These are phyloP conservation scores for Magnaporthiopsis poae DNA, from an alignment of 2,329 filamentous ascomycete genomes.

Conservation along the genomic window DNA sequence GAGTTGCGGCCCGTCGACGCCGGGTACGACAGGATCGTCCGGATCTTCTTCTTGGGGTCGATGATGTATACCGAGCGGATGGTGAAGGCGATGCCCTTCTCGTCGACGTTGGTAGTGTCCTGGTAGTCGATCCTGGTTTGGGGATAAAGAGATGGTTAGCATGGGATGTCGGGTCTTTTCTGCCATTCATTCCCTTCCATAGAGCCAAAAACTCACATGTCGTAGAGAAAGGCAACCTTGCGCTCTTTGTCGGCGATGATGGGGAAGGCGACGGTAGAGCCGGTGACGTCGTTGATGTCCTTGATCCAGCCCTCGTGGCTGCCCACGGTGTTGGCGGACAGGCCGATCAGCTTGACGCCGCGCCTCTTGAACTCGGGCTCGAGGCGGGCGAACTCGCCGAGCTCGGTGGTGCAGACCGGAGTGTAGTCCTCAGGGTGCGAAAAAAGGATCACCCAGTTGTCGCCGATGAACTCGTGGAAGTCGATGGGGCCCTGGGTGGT, in stretches of 20 bases:
- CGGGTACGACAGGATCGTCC: slow-evolving; percentile 84
- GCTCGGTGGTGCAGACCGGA: slow-evolving; percentile 86
- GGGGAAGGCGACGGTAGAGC: slow-evolving; percentile 61
- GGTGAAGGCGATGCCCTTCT: slow-evolving; percentile 79
- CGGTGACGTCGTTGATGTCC: slow-evolving; percentile 73
- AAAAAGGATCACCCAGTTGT: slow-evolving; percentile 75
- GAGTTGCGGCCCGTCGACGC: slow-evolving; percentile 81
- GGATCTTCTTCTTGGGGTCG: slow-evolving; percentile 86
- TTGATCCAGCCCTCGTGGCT: slow-evolving; percentile 84
- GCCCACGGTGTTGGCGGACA: slow-evolving; percentile 75
- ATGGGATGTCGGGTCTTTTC: slow-evolving; percentile 27
- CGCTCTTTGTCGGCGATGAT: slow-evolving; percentile 74
- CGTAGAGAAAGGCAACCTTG: slow-evolving; percentile 65
- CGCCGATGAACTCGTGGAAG: slow-evolving; percentile 72
- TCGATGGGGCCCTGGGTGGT: slow-evolving; percentile 69
- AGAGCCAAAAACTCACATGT: slow-evolving; percentile 42
- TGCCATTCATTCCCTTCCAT: no score
- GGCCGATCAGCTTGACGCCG: slow-evolving; percentile 80
- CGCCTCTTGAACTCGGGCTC: slow-evolving; percentile 80
- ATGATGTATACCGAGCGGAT: slow-evolving; percentile 93
- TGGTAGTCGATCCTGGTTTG: slow-evolving; percentile 55
- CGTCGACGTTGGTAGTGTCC: slow-evolving; percentile 70
- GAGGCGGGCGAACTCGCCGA: slow-evolving; percentile 84
- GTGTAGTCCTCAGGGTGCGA: slow-evolving; percentile 86
- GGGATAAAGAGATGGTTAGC: background rate